A percentile compares a stretch with the other conserved stretches of the same genome.
These are phyloP conservation scores for Multifurca ochricompacta DNA, from an alignment of 768 basidiomycete genomes.

Conservation along the genomic window DNA sequence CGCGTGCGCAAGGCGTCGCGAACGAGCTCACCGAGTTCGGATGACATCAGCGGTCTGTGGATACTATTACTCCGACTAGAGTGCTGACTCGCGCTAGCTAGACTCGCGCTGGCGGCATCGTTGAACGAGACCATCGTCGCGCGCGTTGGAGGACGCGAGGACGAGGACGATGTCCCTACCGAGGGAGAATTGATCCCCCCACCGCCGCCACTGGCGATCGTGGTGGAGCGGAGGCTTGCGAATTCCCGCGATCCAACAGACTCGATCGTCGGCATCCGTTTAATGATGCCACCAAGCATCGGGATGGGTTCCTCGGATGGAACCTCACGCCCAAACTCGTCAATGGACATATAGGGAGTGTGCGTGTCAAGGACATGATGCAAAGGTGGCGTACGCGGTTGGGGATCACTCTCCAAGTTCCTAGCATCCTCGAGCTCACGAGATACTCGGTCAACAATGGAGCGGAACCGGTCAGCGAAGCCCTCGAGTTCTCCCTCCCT, in stretches of 20 bases:
- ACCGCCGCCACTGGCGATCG: neutral
- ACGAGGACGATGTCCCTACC: conserved; percentile 1
- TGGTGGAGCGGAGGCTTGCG: conserved; percentile 23
- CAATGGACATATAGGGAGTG: conserved; percentile 32
- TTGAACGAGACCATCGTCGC: conserved; percentile 14
- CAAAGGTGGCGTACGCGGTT: conserved; percentile 1
- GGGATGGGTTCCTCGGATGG: conserved; percentile 44
- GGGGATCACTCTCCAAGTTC: conserved; percentile 25
- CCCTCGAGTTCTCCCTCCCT: conserved; percentile 33
- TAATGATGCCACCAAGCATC: conserved; percentile 55
- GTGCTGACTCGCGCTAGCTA: conserved; percentile 9
- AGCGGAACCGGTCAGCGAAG: conserved; percentile 45
- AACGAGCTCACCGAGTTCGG: conserved; percentile 19
- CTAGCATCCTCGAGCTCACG: conserved; percentile 47
- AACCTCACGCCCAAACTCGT: conserved; percentile 32
- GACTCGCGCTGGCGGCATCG: conserved; percentile 9
- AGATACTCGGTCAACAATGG: conserved; percentile 42
- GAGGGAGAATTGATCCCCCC: neutral
- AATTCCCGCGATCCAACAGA: conserved; percentile 62
- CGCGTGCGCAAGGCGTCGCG: conserved; percentile 7
- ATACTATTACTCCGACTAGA: conserved; percentile 17
- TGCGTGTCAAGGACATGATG: conserved; percentile 20
- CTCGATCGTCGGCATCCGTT: conserved; percentile 78
- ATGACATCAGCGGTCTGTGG: conserved; percentile 2
- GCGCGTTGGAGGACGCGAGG: conserved; percentile 17